Evolutionary conservation across 164 flowering plant genomes (phyloP).

Genomic region (Vitis rotundifolia): DNA sequence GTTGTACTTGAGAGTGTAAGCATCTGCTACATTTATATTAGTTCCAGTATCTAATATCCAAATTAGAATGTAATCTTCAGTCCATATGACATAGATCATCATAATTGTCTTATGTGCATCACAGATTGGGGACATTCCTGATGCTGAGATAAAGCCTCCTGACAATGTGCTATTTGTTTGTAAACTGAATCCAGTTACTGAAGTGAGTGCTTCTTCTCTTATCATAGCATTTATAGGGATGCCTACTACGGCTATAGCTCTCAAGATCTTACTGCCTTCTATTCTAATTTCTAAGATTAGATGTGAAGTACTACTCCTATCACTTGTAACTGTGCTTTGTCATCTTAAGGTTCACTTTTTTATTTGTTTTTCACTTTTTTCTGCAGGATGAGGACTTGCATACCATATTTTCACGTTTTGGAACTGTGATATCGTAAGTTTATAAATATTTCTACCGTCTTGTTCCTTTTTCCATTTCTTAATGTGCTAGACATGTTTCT

Average conservation of each 20-base stretch:
- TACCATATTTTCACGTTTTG: conserved; percentile 95
- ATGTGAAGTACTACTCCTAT: background rate
- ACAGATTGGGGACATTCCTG: conserved; percentile 97
- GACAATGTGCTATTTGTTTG: conserved; percentile 95
- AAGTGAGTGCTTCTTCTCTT: conserved; percentile 45
- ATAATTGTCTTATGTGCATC: conserved; percentile 13
- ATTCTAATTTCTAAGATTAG: background rate
- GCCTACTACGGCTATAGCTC: background rate
- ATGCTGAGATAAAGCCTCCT: conserved; percentile 92
- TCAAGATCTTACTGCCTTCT: background rate
- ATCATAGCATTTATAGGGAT: background rate
- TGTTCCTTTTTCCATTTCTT: background rate
- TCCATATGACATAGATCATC: background rate
- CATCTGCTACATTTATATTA: conserved; percentile 3
- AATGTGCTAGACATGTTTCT: background rate
- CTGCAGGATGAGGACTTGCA: conserved; percentile 91
- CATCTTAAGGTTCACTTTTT: background rate
- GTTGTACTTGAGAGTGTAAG: conserved; percentile 92
- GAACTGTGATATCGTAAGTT: conserved; percentile 83
- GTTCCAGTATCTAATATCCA: background rate
- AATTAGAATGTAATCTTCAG: background rate
- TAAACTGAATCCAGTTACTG: conserved; percentile 96
- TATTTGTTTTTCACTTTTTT: conserved; percentile 1
- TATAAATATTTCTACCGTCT: background rate
- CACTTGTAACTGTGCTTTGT: background rate